Conservation (phyloP, 2,329 filamentous ascomycete species). For the Boeremia exigua region DNA sequence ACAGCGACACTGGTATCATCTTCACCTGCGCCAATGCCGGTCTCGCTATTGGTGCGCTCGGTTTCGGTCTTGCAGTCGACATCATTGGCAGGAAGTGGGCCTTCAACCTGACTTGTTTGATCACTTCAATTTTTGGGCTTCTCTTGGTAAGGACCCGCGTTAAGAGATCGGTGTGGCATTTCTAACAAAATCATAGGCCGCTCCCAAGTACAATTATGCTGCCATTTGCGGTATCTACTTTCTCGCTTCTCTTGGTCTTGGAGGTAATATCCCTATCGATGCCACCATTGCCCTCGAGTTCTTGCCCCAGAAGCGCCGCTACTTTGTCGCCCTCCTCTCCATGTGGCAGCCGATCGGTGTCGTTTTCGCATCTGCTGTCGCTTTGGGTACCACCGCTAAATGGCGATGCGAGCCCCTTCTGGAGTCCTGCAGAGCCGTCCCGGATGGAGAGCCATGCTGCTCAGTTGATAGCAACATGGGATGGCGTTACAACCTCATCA, state of each 20-base stretch:
- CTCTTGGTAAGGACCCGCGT: constrained; percentile 21
- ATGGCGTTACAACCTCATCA: constrained; percentile 39
- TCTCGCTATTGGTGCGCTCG: constrained; percentile 35
- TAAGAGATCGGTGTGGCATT: neutral
- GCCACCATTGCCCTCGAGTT: constrained; percentile 38
- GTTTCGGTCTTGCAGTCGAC: constrained; percentile 35
- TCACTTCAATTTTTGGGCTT: constrained; percentile 36
- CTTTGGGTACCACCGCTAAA: constrained; percentile 37
- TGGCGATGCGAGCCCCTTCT: constrained; percentile 34
- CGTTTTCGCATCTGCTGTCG: constrained; percentile 33
- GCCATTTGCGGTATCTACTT: constrained; percentile 40
- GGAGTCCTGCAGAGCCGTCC: constrained; percentile 25
- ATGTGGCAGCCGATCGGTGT: constrained; percentile 43
- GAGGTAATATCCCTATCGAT: constrained; percentile 39
- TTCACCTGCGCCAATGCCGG: constrained; percentile 39
- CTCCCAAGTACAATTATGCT: constrained; percentile 38
- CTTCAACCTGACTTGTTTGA: constrained; percentile 37
- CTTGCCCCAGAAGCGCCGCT: constrained; percentile 34
- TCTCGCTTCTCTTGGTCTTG: constrained; percentile 33
- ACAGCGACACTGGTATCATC: constrained; percentile 30
- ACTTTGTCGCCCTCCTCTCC: constrained; percentile 37
- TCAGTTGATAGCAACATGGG: constrained; percentile 37
- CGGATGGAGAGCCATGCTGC: constrained; percentile 26
- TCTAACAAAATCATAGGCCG: constrained; percentile 25
- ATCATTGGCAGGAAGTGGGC: constrained; percentile 39